Evolutionary conservation across 495 filamentous ascomycete genomes (phyloP).

Genomic region (Alectoria sarmentosa): DNA sequence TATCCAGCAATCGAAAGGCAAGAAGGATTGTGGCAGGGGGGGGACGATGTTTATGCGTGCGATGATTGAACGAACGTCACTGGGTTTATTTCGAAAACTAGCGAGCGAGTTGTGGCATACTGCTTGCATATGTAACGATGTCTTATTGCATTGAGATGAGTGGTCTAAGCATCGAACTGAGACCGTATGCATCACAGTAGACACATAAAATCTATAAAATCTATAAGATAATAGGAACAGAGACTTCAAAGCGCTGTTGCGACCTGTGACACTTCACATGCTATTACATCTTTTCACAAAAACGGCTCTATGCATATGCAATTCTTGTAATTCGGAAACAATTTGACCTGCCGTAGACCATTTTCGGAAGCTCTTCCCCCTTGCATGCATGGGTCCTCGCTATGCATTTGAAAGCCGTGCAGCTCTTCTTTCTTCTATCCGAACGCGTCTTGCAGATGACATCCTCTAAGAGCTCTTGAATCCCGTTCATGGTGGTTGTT

Average conservation of each 20-base stretch:
- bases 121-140: neutral
- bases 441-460: neutral
- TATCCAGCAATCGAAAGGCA: neutral
- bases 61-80: neutral
- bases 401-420: neutral
- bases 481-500: too few species aligned
- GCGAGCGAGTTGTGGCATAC: conserved; percentile 4
- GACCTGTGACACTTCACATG: neutral
- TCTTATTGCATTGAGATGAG: neutral
- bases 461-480: too few species aligned
- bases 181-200: neutral
- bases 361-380: neutral
- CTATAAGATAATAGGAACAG: neutral
- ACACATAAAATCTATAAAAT: neutral
- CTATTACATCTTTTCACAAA: neutral
- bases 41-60: neutral
- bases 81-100: neutral
- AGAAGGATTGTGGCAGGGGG: neutral
- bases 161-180: neutral
- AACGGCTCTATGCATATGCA: neutral
- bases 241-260: neutral
- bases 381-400: neutral
- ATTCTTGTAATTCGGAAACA: neutral
- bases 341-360: neutral
- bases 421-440: neutral